Conservation (phyloP, 805 yeast species). For the Deakozyma indianensis region DNA sequence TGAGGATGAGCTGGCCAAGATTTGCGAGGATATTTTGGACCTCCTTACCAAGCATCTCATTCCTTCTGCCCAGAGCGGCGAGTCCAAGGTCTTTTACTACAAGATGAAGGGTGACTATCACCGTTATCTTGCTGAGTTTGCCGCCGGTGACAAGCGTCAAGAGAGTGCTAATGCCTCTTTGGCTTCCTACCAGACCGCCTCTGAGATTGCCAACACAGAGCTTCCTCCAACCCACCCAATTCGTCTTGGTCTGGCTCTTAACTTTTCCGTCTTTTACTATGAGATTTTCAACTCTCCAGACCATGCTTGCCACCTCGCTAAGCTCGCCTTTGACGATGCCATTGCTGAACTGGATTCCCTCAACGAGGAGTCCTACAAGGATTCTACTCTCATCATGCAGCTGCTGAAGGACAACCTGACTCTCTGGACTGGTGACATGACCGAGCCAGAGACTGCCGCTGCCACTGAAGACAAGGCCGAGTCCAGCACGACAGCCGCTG, state of each 20-base stretch:
- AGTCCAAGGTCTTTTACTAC: constrained; percentile 95
- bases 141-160: constrained; percentile 83
- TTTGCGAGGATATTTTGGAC: constrained; percentile 84
- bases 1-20: constrained; percentile 85
- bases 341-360: constrained; percentile 96
- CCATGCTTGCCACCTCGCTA: constrained; percentile 97
- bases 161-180: constrained; percentile 89
- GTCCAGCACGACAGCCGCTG: constrained; percentile 8
- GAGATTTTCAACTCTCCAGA: constrained; percentile 97
- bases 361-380: constrained; percentile 97
- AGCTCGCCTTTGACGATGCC: constrained; percentile 98
- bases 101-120: constrained; percentile 99
- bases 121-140: constrained; percentile 97
- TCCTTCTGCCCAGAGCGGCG: constrained; percentile 93
- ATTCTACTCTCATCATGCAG: constrained; percentile 97
- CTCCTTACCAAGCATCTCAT: constrained; percentile 84
- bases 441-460: constrained; percentile 25
- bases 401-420: constrained; percentile 59
- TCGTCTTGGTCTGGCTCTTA: constrained; percentile 93
- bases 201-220: constrained; percentile 96
- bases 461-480: constrained; percentile 7
- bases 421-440: constrained; percentile 42
- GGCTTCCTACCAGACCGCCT: constrained; percentile 91
- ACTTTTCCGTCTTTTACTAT: constrained; percentile 95
- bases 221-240: constrained; percentile 98